Evolutionary conservation across 2,329 filamentous ascomycete genomes (phyloP).

Genomic region (Monosporascus cannonballus): DNA sequence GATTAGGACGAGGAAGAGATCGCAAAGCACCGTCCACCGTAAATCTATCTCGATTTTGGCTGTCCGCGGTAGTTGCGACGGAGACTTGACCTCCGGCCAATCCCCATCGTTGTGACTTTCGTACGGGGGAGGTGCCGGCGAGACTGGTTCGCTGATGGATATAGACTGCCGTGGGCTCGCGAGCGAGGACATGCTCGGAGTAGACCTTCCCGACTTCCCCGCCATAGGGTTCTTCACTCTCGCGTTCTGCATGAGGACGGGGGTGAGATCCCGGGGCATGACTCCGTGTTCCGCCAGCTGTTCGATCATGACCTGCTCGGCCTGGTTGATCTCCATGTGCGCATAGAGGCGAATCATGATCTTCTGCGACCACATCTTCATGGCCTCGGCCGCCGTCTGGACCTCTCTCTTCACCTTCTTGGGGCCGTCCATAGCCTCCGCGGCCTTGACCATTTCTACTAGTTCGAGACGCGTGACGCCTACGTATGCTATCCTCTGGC

Average conservation of each 20-base stretch:
- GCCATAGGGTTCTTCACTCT: slow-evolving; percentile 90
- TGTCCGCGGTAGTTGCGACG: slow-evolving; percentile 74
- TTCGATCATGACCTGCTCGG: slow-evolving; percentile 98
- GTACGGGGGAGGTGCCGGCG: slow-evolving; percentile 53
- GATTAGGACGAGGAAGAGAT: slow-evolving; percentile 91
- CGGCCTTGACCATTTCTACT: slow-evolving; percentile 65
- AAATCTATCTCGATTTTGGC: slow-evolving; percentile 91
- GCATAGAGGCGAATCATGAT: slow-evolving; percentile 93
- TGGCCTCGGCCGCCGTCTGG: slow-evolving; percentile 64
- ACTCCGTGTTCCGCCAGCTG: slow-evolving; percentile 92
- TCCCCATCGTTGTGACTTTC: slow-evolving; percentile 61
- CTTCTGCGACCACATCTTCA: slow-evolving; percentile 95
- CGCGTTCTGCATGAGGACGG: slow-evolving; percentile 83
- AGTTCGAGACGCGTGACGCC: slow-evolving; percentile 80
- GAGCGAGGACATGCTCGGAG: slow-evolving; percentile 15
- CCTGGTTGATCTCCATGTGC: slow-evolving; percentile 92
- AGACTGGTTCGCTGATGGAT: slow-evolving; percentile 35
- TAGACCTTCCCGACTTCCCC: slow-evolving; percentile 15
- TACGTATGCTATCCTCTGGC: slow-evolving; percentile 93
- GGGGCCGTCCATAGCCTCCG: slow-evolving; percentile 53
- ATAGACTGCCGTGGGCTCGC: slow-evolving; percentile 23
- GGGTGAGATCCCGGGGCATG: slow-evolving; percentile 73
- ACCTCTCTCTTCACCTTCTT: slow-evolving; percentile 68
- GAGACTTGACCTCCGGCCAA: slow-evolving; percentile 72
- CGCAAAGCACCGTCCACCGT: slow-evolving; percentile 93